Conservation (phyloP, 495 filamentous ascomycete species). For the Aspergillus nanangensis region DNA sequence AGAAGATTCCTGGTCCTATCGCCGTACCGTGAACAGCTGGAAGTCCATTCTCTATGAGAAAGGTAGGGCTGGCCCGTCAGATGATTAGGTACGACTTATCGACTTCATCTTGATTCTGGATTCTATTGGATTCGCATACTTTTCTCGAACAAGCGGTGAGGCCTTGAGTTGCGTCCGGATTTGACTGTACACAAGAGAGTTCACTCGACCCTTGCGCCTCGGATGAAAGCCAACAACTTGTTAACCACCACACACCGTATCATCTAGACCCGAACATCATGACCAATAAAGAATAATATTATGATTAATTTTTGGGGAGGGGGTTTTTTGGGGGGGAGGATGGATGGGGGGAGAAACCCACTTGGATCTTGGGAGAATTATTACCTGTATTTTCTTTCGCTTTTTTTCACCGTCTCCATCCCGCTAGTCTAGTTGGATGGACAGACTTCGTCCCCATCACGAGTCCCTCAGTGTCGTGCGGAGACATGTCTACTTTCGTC, state of each 20-base stretch:
- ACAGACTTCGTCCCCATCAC: background rate
- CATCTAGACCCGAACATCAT: constrained; percentile 2
- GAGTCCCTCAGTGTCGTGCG: background rate
- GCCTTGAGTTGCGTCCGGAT: constrained; percentile 6
- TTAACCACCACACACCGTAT: constrained; percentile 14
- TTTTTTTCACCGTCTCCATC: constrained; percentile 2
- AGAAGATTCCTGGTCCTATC: constrained; percentile 23
- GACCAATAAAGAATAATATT: too few relatives aligned
- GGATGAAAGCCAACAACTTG: background rate
- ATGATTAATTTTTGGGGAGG: too few relatives aligned
- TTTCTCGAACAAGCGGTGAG: constrained; percentile 21
- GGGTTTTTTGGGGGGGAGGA: too few relatives aligned
- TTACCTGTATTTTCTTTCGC: too few relatives aligned
- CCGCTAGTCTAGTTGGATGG: background rate
- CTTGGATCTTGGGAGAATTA: too few relatives aligned
- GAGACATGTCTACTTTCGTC: background rate
- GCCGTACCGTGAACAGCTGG: constrained; percentile 10
- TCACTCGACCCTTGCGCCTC: constrained; percentile 13
- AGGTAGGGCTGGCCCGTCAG: constrained; percentile 18
- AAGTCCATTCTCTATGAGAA: too few relatives aligned
- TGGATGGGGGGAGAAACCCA: background rate
- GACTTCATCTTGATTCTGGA: background rate
- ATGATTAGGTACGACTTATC: constrained; percentile 8
- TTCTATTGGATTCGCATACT: too few relatives aligned
- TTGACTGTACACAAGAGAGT: background rate